Evolutionary conservation across 2,329 filamentous ascomycete genomes (phyloP), one percentile per base, ranked within the genome.

Genomic region (Lecanicillium sp.): DNA sequence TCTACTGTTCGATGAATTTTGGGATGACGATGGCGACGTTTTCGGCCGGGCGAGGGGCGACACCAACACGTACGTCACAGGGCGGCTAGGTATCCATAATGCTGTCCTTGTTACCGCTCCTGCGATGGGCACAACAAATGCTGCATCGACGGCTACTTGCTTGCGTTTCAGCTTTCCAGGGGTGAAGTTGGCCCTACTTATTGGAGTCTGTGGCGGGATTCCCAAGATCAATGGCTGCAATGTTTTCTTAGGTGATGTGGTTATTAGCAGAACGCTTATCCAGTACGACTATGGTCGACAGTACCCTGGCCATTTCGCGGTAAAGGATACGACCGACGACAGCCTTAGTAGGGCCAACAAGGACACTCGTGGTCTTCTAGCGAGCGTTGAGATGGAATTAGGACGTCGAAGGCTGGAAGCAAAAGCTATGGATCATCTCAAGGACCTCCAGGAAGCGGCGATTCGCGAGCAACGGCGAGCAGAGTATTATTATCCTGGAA

Each of bases 181-280:
- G 3, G 41, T 70, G 4, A 53, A 48, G 17, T 44, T 68, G 0
- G 57, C 44, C 1, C 19, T 69, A 0, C 32, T 68, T 0, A 57
- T 61, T 3, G 66, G 65, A 1, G 52, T 68, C 3, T 68, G 64
- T 32, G 66, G 63, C 1, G 64, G 59, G 9, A 50, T 60, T 5
- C 61, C 62, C 1, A 18, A 25, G 0, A 33, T 20, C 1, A 4
- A 17, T 0, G 22, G 9, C 9, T 3, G 29, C 1, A 47, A 54
- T 22, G 37, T 52, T 0, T 19, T 58, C 0, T 43, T 64, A 0
- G 60, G 62, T 2, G 57, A 65, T 31, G 58, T 64, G 0, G 43
- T 62, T 7, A 44, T 60, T 22, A 57, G 56, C 37, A 50, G 48
- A 3, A 45, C 33, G 3, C 30, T 60, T 20, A 17, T 60, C 12